Evolutionary conservation across 306 rosid genomes (phyloP).

Genomic region (Sophora flavescens): DNA sequence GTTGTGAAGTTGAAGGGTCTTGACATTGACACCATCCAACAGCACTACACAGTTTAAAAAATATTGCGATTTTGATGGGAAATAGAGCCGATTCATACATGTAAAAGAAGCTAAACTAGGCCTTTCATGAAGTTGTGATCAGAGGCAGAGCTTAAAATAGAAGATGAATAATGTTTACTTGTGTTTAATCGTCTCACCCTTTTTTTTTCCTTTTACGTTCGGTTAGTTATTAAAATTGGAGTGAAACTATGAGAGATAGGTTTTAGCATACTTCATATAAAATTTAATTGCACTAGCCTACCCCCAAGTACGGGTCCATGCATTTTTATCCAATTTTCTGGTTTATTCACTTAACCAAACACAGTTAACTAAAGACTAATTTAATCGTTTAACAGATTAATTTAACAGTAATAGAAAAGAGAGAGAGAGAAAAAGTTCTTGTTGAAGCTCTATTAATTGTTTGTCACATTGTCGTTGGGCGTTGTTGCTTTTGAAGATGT

Average conservation of each 20-base stretch:
- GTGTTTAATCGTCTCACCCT: not conserved
- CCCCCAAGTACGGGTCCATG: not conserved
- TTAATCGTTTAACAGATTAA: not conserved
- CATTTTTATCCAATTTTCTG: not conserved
- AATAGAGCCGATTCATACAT: not conserved
- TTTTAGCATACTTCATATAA: not conserved
- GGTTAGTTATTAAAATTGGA: conserved; percentile 2
- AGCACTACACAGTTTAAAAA: conserved; percentile 51
- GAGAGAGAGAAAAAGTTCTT: no score
- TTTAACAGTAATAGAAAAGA: no score
- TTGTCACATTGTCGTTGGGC: no score
- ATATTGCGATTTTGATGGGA: not conserved
- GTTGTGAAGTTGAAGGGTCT: conserved; percentile 70
- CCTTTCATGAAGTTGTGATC: conserved; percentile 34
- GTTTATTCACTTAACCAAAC: not conserved
- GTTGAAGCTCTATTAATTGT: no score
- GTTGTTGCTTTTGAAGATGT: no score
- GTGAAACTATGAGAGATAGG: conserved; percentile 2
- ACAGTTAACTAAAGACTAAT: not conserved
- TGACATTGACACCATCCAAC: conserved; percentile 59
- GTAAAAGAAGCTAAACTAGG: conserved; percentile 19
- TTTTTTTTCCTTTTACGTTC: not conserved
- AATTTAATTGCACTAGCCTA: not conserved
- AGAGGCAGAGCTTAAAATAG: conserved; percentile 14
- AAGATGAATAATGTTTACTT: not conserved